Base-by-base conservation (phyloP, 352 stramenopile genomes). In the Phytophthora pinifolia region DNA sequence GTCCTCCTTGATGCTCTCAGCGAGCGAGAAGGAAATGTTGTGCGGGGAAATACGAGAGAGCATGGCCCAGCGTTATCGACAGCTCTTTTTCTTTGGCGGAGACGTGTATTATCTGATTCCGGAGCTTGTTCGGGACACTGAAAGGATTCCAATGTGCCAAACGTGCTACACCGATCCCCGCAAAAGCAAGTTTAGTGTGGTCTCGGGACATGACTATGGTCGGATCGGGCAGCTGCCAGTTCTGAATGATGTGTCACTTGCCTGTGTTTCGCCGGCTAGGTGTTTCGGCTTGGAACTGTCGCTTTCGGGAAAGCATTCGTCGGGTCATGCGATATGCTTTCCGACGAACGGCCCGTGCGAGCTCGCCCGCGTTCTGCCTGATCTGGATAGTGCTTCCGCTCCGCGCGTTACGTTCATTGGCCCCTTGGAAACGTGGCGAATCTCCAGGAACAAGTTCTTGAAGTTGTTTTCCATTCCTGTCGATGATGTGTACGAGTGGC, bases 131-230 rank as follows among this genome's bases (percentile, higher is more conserved):
- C 20, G n/a, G 10, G 46, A 70, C 25, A 37, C 1, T 0, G 29
- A 61, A 0, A 52, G 17, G 7, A 62, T 65, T 29, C 15, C 45
- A 2, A 33, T 65, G 6, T 70, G 61, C 18, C 13, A 51, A 9
- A 65, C 46, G 12, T 65, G 61, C 25, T 5, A 32, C 12, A n/a
- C 2, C 0, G 30, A 44, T 4, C 58, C 58, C 0, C 36, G 44
- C 2, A 29, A 27, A 2, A 54, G 31, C 18, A 49, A 60, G 17
- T 69, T 64, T 31, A 69, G 53, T 44, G 46, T 70, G 2, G 61
- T 49, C 9, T 39, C 32, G 44, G 61, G 54, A 3, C 54, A 70
- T 50, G 61, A 64, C 18, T 69, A 69, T 17, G 60, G 60, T 25
- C n/a, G 60, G 0, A 6, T 52, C 5, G 44, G 25, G 2, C 7